phyloP scores from a whole-genome alignment of 306 rosid species.

The Cucurbita pepo region DNA sequence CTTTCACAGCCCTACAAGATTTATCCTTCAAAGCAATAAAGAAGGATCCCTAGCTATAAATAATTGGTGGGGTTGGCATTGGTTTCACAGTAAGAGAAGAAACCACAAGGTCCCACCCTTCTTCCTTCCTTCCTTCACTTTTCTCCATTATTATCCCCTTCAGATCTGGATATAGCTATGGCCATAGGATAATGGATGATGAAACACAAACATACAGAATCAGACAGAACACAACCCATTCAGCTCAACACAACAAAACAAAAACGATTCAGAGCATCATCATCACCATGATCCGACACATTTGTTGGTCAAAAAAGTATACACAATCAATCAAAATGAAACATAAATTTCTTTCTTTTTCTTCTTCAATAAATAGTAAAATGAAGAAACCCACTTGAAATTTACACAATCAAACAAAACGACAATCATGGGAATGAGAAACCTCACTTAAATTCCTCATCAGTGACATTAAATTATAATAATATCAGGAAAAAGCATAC shows the following conservation, averaged over 20 bases:
- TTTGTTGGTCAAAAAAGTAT: constrained; percentile 1
- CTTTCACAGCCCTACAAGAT: neutral
- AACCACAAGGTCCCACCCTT: constrained; percentile 2
- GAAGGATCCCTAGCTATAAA: neutral
- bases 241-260: neutral
- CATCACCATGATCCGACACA: neutral
- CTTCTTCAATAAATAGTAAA: neutral
- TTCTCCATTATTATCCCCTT: neutral
- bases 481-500: neutral
- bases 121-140: neutral
- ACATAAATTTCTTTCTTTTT: constrained; percentile 4
- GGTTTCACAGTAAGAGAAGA: neutral
- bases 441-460: constrained; percentile 2
- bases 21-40: neutral
- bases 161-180: neutral
- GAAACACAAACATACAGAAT: neutral
- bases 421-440: constrained; percentile 11
- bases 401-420: constrained; percentile 14
- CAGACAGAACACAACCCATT: neutral
- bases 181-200: neutral
- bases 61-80: neutral
- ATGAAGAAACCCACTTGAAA: neutral
- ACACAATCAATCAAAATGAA: neutral
- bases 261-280: neutral
- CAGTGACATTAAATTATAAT: constrained; percentile 6